A percentile compares a stretch with the other conserved stretches of the same genome.
Evolutionary conservation across 805 yeast species (phyloP).

Genomic region (Gaillardinia entomophila): DNA sequence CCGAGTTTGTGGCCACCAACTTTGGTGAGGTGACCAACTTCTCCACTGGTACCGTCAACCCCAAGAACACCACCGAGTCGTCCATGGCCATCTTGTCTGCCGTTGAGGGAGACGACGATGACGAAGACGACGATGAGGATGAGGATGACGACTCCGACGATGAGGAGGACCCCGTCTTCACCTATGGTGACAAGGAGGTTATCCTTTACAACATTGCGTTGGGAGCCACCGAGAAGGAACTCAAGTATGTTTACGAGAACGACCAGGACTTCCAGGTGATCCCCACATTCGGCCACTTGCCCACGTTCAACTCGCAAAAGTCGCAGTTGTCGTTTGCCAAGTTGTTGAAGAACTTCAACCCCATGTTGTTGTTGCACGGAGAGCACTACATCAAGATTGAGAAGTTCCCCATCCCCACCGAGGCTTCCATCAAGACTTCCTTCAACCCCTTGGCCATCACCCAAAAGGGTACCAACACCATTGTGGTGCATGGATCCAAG

Average conservation of each 20-base stretch:
- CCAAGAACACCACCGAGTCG: conserved; percentile 66
- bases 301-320: conserved; percentile 63
- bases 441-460: conserved; percentile 66
- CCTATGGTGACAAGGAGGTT: conserved; percentile 62
- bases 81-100: conserved; percentile 71
- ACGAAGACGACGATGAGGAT: conserved; percentile 37
- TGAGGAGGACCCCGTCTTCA: conserved; percentile 42
- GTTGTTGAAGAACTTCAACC: conserved; percentile 77
- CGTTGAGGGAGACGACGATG: conserved; percentile 45
- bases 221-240: conserved; percentile 76
- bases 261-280: conserved; percentile 72
- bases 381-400: conserved; percentile 83
- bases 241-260: conserved; percentile 76
- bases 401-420: conserved; percentile 73
- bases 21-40: conserved; percentile 68
- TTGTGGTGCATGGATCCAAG: conserved; percentile 67
- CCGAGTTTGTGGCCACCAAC: conserved; percentile 67
- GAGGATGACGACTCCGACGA: conserved; percentile 31
- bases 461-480: conserved; percentile 83
- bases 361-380: conserved; percentile 86
- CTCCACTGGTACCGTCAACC: conserved; percentile 43
- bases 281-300: conserved; percentile 88
- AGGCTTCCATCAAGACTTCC: conserved; percentile 56
- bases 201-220: conserved; percentile 84
- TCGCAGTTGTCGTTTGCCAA: conserved; percentile 53